Percentiles rank a stretch among this genome's conserved stretches.
Conservation (phyloP, 179 eudicot species). For the Gypsophila paniculata region DNA sequence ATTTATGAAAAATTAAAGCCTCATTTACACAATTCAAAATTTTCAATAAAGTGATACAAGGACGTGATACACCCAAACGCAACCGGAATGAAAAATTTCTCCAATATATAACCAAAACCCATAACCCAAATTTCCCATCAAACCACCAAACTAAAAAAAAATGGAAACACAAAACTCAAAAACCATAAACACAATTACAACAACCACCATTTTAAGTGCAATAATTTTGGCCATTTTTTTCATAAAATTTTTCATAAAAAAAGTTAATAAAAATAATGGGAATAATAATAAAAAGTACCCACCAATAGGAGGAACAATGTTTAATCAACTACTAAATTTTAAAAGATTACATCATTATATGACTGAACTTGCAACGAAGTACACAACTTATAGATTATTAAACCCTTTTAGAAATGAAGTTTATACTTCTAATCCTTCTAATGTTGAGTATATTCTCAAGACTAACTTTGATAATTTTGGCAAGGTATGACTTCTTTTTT, state of each 20-base stretch:
- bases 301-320: slow-evolving; percentile 35
- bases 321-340: slow-evolving; percentile 34
- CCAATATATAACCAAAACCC: too few species aligned
- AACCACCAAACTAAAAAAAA: background rate
- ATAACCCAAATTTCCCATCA: too few species aligned
- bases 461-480: slow-evolving; percentile 44
- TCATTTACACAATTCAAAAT: too few species aligned
- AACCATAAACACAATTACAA: background rate
- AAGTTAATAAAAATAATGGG: background rate
- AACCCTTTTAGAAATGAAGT: slow-evolving; percentile 33
- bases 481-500: slow-evolving; percentile 28
- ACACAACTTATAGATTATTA: slow-evolving; percentile 37
- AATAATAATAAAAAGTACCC: slow-evolving; percentile 28
- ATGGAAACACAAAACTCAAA: slow-evolving; percentile 17
- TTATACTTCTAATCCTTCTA: slow-evolving; percentile 39
- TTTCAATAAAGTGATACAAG: too few species aligned
- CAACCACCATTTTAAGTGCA: too few species aligned
- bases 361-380: slow-evolving; percentile 34
- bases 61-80: too few species aligned
- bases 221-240: background rate
- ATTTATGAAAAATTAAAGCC: too few species aligned
- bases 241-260: slow-evolving; percentile 16
- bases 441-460: slow-evolving; percentile 44
- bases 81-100: too few species aligned
- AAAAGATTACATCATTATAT: slow-evolving; percentile 39